Evolutionary conservation across 208 protist genomes (phyloP).

Genomic region (Trypanosoma platydactyli): DNA sequence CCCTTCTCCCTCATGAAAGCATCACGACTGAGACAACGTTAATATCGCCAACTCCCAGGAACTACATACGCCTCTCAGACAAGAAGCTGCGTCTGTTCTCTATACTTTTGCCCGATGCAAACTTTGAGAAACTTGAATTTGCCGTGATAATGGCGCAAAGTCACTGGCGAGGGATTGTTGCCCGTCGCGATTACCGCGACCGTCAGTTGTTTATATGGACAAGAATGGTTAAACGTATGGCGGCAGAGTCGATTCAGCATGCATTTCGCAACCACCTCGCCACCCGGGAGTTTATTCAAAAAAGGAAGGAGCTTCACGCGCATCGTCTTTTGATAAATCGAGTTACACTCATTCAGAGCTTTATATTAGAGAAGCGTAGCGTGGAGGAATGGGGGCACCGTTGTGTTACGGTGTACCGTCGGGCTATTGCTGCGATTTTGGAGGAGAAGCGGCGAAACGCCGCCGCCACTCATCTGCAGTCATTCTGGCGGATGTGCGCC

Average conservation of each 20-base stretch:
- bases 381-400: conserved; percentile 38
- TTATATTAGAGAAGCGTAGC: conserved; percentile 37
- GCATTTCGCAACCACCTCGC: conserved; percentile 38
- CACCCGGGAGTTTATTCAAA: conserved; percentile 16
- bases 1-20: not conserved
- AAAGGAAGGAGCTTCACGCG: conserved; percentile 29
- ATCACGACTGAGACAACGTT: not conserved
- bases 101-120: conserved; percentile 24
- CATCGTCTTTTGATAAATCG: conserved; percentile 26
- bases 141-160: conserved; percentile 38
- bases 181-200: conserved; percentile 8
- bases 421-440: conserved; percentile 20
- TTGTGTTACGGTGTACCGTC: conserved; percentile 24
- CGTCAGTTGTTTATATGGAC: not conserved
- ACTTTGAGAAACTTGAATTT: conserved; percentile 20
- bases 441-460: conserved; percentile 20
- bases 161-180: conserved; percentile 29
- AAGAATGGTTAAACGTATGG: conserved; percentile 22
- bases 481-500: conserved; percentile 53
- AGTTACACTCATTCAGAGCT: conserved; percentile 37
- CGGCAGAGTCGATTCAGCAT: conserved; percentile 36
- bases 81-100: conserved; percentile 36
- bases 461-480: conserved; percentile 44
- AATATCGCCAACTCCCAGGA: conserved; percentile 10
- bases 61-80: conserved; percentile 37